Conservation (phyloP, 73 alveolate species). For the Urostyla sp. region DNA sequence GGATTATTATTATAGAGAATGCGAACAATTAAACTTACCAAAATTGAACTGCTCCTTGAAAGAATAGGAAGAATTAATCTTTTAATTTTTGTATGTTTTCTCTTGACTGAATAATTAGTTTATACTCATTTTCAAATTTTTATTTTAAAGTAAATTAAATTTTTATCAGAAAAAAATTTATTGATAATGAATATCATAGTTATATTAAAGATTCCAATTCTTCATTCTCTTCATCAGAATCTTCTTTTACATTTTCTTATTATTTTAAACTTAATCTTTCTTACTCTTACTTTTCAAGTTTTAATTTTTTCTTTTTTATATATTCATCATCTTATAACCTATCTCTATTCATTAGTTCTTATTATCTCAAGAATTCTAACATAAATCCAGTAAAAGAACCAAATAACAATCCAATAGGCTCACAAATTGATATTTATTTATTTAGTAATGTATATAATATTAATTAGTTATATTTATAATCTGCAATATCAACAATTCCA, state of each 20-base stretch:
- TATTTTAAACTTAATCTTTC: background rate
- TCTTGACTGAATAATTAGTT: too few relatives aligned
- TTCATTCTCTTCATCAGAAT: background rate
- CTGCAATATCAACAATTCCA: slow-evolving; percentile 46
- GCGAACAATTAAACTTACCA: too few relatives aligned
- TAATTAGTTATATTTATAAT: slow-evolving; percentile 4
- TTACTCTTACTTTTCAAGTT: background rate
- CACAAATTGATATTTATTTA: slow-evolving; percentile 32
- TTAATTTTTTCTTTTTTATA: too few relatives aligned
- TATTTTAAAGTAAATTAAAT: too few relatives aligned
- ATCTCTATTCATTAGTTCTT: slow-evolving; percentile 23
- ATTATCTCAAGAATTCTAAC: slow-evolving; percentile 39
- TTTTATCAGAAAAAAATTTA: too few relatives aligned
- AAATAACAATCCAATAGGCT: slow-evolving; percentile 24
- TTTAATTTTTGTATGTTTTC: too few relatives aligned
- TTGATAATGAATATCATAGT: too few relatives aligned
- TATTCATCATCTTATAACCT: background rate
- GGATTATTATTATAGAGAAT: too few relatives aligned
- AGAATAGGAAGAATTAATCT: background rate
- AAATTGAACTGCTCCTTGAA: background rate
- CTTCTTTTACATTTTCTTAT: background rate
- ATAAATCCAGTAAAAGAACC: slow-evolving; percentile 44
- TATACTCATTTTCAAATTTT: too few relatives aligned
- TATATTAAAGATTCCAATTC: background rate
- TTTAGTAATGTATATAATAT: background rate